Percentiles rank a stretch among this genome's conserved stretches.
These are phyloP conservation scores for Chalaropsis thielavioides DNA, from an alignment of 2,329 filamentous ascomycete genomes.

Conservation along the genomic window DNA sequence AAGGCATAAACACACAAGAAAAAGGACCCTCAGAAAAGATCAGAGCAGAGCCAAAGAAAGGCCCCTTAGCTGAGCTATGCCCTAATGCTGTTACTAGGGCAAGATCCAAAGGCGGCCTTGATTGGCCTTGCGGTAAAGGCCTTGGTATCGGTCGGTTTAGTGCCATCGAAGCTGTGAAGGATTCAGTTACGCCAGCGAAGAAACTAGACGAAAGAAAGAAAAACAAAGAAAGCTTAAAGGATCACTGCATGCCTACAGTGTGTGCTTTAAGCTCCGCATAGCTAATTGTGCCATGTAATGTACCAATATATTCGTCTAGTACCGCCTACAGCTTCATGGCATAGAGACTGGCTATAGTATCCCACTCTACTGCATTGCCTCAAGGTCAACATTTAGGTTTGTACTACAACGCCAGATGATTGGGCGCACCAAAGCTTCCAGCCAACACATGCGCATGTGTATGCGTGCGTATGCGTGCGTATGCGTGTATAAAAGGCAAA, in stretches of 20 bases:
- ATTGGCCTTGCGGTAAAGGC: no score
- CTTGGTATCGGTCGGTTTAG: no score
- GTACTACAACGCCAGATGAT: neutral
- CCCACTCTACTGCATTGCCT: no score
- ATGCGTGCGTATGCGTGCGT: neutral
- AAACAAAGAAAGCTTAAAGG: neutral
- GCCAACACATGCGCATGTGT: neutral
- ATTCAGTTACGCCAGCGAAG: neutral
- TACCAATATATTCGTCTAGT: no score
- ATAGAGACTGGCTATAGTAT: no score
- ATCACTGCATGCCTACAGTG: neutral
- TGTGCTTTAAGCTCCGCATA: neutral
- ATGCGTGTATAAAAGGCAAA: neutral
- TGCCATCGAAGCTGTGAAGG: neutral
- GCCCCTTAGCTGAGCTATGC: neutral
- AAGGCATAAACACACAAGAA: neutral
- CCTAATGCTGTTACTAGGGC: no score
- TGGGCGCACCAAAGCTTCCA: neutral
- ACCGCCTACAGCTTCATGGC: neutral
- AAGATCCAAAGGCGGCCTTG: no score
- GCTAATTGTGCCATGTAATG: neutral
- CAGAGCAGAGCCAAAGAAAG: neutral
- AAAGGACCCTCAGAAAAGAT: neutral
- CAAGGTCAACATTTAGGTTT: neutral
- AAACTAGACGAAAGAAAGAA: neutral